phyloP scores from a whole-genome alignment of 345 rosid species.

The Hypericum androsaemum region DNA sequence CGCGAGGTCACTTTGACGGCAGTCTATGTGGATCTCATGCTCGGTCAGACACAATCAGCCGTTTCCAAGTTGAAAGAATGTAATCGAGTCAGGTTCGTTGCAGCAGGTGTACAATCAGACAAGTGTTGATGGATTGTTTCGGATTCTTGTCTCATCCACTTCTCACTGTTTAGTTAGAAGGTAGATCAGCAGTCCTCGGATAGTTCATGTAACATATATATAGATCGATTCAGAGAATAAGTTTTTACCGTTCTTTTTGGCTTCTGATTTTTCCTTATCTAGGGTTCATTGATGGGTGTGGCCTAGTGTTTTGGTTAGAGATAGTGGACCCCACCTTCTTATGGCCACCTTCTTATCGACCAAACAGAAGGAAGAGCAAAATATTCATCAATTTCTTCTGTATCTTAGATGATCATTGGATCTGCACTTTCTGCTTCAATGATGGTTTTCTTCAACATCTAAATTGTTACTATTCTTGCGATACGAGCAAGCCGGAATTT shows the following conservation, averaged over 20 bases:
- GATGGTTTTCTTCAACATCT: too few species aligned
- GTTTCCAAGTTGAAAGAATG: slow-evolving; percentile 68
- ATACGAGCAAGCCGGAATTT: too few species aligned
- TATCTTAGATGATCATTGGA: slow-evolving; percentile 12
- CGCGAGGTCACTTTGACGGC: slow-evolving; percentile 71
- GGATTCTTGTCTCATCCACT: background rate
- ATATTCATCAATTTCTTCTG: too few species aligned
- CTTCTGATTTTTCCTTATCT: background rate
- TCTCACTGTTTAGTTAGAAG: background rate
- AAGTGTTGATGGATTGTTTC: slow-evolving; percentile 13
- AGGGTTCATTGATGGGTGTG: too few species aligned
- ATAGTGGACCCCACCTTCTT: too few species aligned
- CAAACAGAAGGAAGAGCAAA: too few species aligned
- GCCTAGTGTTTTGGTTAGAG: too few species aligned
- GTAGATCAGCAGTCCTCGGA: background rate
- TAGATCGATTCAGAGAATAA: slow-evolving; percentile 1
- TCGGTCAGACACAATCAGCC: slow-evolving; percentile 71
- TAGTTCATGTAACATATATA: slow-evolving; percentile 1
- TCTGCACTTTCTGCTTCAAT: background rate
- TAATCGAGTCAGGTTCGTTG: slow-evolving; percentile 53
- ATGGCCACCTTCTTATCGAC: too few species aligned
- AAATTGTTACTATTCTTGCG: too few species aligned
- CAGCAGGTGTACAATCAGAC: slow-evolving; percentile 17
- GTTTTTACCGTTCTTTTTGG: background rate
- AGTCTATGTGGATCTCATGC: slow-evolving; percentile 61